Evolutionary conservation across 768 basidiomycete genomes (phyloP).

Genomic region (Pleurotus platypus): DNA sequence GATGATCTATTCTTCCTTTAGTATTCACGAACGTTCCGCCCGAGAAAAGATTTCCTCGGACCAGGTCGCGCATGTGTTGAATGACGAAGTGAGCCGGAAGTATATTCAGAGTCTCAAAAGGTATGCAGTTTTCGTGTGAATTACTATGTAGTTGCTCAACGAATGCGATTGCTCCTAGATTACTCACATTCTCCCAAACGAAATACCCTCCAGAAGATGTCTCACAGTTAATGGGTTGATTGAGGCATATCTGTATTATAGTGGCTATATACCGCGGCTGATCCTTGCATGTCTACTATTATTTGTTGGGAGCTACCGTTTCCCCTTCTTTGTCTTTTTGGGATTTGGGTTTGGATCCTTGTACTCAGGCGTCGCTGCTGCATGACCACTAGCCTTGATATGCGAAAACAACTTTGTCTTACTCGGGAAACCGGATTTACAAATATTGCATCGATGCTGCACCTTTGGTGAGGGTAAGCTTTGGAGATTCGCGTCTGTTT

Average conservation of each 20-base stretch:
- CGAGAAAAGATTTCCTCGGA: slow-evolving; percentile 97
- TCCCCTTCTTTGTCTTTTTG: slow-evolving; percentile 37
- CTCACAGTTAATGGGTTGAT: slow-evolving; percentile 87
- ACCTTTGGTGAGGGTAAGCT: neutral
- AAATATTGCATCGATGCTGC: slow-evolving; percentile 64
- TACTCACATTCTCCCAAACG: slow-evolving; percentile 93
- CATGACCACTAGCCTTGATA: slow-evolving; percentile 69
- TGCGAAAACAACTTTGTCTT: slow-evolving; percentile 76
- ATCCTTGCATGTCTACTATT: neutral
- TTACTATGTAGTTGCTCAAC: too few species aligned
- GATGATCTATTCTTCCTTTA: slow-evolving; percentile 21
- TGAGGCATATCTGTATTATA: neutral
- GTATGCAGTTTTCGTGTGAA: slow-evolving; percentile 32
- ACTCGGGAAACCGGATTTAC: slow-evolving; percentile 57
- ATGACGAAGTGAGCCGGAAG: slow-evolving; percentile 98
- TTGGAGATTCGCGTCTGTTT: neutral
- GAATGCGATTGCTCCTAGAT: slow-evolving; percentile 36
- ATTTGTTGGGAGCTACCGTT: slow-evolving; percentile 18
- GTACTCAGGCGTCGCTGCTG: slow-evolving; percentile 38
- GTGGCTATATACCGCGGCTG: too few species aligned
- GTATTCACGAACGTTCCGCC: slow-evolving; percentile 97
- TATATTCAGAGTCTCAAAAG: slow-evolving; percentile 97
- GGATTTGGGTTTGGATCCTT: slow-evolving; percentile 21
- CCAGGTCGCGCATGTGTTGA: slow-evolving; percentile 96
- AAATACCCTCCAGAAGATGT: slow-evolving; percentile 93